Conservation (phyloP, 345 rosid species). For the Pugionium dolabratum region DNA sequence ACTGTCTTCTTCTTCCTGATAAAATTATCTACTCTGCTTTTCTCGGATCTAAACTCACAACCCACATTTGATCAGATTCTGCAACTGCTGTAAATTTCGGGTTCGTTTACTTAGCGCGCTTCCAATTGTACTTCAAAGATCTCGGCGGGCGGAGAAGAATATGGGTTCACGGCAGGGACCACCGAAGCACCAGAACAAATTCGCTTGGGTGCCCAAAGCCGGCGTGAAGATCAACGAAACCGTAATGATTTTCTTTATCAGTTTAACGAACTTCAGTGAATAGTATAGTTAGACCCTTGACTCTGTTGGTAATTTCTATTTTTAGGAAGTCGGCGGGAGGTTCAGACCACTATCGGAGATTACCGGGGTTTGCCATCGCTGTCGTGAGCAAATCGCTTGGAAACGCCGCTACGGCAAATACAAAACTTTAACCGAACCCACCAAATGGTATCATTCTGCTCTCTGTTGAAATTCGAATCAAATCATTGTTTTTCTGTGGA, state of each 20-base stretch:
- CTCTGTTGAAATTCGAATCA: constrained; percentile 6
- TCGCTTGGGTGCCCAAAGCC: constrained; percentile 90
- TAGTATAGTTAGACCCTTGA: neutral
- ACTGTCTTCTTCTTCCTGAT: neutral
- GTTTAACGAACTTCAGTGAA: neutral
- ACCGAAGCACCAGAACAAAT: constrained; percentile 82
- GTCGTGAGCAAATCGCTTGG: constrained; percentile 94
- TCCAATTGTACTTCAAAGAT: neutral
- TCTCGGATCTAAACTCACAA: neutral
- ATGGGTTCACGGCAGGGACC: constrained; percentile 73
- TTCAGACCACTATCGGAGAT: constrained; percentile 70
- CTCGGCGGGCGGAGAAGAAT: constrained; percentile 22
- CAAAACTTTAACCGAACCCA: constrained; percentile 71
- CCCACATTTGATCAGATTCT: no score
- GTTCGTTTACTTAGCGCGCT: constrained; percentile 1
- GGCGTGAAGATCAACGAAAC: constrained; percentile 86
- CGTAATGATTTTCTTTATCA: constrained; percentile 35
- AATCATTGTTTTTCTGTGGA: neutral
- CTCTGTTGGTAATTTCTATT: neutral
- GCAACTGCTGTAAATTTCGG: no score
- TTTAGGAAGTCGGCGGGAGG: constrained; percentile 55
- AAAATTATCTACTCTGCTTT: constrained; percentile 1
- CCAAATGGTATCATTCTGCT: constrained; percentile 64
- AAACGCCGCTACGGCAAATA: constrained; percentile 93
- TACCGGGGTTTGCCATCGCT: constrained; percentile 83